These are phyloP conservation scores for Platanthera zijinensis DNA, from an alignment of 106 monocot genomes.

Conservation along the genomic window DNA sequence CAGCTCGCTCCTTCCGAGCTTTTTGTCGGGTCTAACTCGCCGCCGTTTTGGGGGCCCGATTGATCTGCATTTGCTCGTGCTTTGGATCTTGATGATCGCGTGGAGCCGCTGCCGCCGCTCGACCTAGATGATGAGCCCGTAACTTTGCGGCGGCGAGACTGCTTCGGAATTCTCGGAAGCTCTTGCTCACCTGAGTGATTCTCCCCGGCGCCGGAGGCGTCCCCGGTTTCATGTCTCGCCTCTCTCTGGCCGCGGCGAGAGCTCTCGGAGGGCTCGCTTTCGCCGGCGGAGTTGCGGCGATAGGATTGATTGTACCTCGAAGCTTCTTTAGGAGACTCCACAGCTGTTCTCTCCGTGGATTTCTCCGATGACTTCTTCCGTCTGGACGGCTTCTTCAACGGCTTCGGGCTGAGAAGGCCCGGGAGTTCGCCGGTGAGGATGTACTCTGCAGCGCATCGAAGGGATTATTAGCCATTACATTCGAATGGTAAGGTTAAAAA, in stretches of 20 bases:
- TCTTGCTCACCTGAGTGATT: not conserved
- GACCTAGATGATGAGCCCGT: not conserved
- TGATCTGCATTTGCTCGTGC: not conserved
- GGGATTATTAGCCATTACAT: not conserved
- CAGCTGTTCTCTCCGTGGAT: not conserved
- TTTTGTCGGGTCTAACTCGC: not conserved
- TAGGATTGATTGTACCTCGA: not conserved
- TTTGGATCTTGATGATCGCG: not conserved
- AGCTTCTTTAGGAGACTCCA: not conserved
- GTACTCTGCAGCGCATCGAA: not conserved
- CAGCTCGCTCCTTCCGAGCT: not conserved
- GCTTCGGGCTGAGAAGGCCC: not conserved
- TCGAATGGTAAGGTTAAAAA: not conserved
- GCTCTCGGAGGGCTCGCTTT: not conserved
- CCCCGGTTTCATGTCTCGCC: too few relatives aligned
- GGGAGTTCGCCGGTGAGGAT: not conserved
- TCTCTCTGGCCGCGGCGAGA: too few relatives aligned
- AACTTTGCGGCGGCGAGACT: not conserved
- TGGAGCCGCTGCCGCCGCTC: not conserved
- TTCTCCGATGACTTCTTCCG: not conserved
- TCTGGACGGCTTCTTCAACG: conserved; percentile 1
- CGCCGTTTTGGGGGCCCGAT: not conserved
- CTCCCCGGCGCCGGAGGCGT: not conserved
- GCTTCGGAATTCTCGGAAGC: conserved; percentile 6
- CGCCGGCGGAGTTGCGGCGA: not conserved